Percentiles rank a stretch among this genome's conserved stretches.
Evolutionary conservation across 192 early-diverging fungal species (phyloP).

Genomic region (Coemansia sp.): DNA sequence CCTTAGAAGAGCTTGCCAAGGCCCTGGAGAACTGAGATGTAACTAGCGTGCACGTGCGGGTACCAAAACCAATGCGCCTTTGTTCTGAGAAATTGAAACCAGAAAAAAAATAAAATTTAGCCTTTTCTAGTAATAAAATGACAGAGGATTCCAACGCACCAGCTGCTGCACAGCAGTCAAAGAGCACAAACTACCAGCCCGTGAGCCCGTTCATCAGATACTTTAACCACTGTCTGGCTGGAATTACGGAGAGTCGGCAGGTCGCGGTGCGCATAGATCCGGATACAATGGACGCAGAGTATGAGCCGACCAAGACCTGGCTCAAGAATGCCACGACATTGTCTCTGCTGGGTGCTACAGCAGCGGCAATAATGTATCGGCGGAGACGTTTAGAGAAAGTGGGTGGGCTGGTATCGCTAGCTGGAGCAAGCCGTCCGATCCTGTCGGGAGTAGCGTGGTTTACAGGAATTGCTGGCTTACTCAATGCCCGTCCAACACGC

Average conservation of each 20-base stretch:
- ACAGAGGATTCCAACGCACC: not conserved
- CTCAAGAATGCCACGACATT: constrained; percentile 17
- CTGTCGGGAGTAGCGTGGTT: constrained; percentile 38
- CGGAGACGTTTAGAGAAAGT: constrained; percentile 26
- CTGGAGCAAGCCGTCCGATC: constrained; percentile 41
- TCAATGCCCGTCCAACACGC: constrained; percentile 30
- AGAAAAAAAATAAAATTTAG: not conserved
- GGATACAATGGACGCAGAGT: constrained; percentile 23
- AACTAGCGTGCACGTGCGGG: constrained; percentile 1
- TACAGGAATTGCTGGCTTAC: constrained; percentile 25
- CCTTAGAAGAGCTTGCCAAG: constrained; percentile 56
- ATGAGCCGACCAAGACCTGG: constrained; percentile 43
- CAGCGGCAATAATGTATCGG: constrained; percentile 30
- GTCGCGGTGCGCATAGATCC: constrained; percentile 36
- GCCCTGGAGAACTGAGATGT: constrained; percentile 21
- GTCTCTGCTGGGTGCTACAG: constrained; percentile 21
- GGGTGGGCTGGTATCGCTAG: constrained; percentile 37
- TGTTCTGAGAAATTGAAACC: not conserved
- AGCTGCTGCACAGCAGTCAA: not conserved
- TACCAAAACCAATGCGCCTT: not conserved
- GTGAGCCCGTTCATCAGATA: constrained; percentile 25
- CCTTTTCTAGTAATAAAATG: constrained; percentile 2
- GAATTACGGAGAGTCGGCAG: constrained; percentile 36
- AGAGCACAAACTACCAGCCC: not conserved
- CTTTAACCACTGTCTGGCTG: constrained; percentile 38